Base-by-base conservation (phyloP, 768 basidiomycete species). In the Kwoniella sp. region DNA sequence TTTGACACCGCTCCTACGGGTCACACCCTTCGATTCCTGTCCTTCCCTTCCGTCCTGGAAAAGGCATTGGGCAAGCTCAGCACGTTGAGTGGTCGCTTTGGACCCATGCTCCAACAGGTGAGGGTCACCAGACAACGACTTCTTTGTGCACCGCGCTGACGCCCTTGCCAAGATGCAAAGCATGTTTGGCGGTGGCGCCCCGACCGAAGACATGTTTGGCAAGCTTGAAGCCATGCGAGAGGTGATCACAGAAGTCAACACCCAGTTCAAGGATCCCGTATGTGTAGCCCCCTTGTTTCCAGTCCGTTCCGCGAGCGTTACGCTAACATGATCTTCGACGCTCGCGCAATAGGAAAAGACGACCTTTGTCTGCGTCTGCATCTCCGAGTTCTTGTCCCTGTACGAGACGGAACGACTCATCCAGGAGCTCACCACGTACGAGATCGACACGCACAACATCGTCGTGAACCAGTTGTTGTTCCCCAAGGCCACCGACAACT, bases 1-100 rank as follows among this genome's bases (percentile, higher is more conserved):
- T 99, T 99, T 71, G 95, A 99, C 71, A 99, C 95, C 1, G 95
- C 95, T 29, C 95, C 95, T 2, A 99, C 95, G 3, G 95, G 95
- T 0, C 95, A 99, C 76, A 99, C 95, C 0, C 82, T 98, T 5
- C 89, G 95, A 36, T 99, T 99, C 79, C 79, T 99, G 34, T 95
- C 91, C n/a, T 99, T 99, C 81, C 95, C 95, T 0, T 87, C 85
- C 17, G 95, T 99, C 5, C 80, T 99, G 8, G 95, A 98, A 76
- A 98, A 98, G 75, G 95, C 95, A 1, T 78, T 98, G 2, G 89
- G 90, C 7, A 99, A 99, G 75, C 79, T 99, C 22, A 90, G 89
- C 70, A 80, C 85, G 6, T 81, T 99, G n/a, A 88, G 90, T 33
- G 90, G 91, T 8, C 82, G 89, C 46, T 93, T 99, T 69, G 95